phyloP scores from a whole-genome alignment of 345 rosid species.

The Abelmoschus esculentus region DNA sequence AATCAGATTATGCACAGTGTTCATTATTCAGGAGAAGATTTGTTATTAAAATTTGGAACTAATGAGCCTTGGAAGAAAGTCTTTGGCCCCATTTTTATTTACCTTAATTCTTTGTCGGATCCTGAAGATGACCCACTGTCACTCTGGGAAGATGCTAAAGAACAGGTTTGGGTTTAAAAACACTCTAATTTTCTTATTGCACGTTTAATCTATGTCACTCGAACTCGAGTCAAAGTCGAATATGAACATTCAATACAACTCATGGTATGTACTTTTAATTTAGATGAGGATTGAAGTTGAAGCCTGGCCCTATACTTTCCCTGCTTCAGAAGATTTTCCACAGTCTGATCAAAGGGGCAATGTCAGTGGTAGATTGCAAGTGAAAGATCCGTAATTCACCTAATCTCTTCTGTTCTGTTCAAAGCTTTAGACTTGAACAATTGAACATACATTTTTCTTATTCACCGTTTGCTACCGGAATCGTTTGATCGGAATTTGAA shows the following conservation, averaged over 20 bases:
- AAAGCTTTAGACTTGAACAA: not conserved
- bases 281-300: constrained; percentile 57
- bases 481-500: not conserved
- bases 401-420: not conserved
- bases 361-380: constrained; percentile 49
- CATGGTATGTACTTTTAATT: not conserved
- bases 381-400: constrained; percentile 42
- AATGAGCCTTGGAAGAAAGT: constrained; percentile 90
- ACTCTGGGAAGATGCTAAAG: constrained; percentile 81
- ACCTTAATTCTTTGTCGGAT: constrained; percentile 51
- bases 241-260: not conserved
- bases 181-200: not conserved
- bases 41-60: constrained; percentile 40
- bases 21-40: constrained; percentile 78
- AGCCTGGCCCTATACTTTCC: constrained; percentile 79
- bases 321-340: constrained; percentile 59
- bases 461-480: not conserved
- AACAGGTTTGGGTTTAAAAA: constrained; percentile 38
- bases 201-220: not conserved
- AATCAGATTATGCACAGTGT: constrained; percentile 72
- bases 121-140: constrained; percentile 36
- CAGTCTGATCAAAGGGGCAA: constrained; percentile 43
- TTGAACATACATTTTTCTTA: not conserved
- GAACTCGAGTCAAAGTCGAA: not conserved
- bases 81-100: constrained; percentile 72